phyloP scores from a whole-genome alignment of 83 land plant species.

The Thuja plicata region DNA sequence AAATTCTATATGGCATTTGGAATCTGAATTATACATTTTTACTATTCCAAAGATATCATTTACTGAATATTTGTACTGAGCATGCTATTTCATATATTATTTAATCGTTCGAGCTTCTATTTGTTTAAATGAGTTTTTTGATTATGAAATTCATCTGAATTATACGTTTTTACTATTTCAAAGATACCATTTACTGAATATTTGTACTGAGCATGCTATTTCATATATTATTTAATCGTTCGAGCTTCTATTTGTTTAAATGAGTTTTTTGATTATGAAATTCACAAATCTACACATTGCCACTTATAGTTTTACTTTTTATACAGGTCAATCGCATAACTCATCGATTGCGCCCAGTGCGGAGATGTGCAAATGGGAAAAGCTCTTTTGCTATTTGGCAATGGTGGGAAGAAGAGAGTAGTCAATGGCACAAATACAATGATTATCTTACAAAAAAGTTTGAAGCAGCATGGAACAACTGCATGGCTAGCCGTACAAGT shows the following conservation, averaged over 20 bases:
- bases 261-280: not conserved
- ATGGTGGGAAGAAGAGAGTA: conserved; percentile 12
- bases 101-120: not conserved
- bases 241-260: not conserved
- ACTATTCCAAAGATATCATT: not conserved
- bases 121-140: not conserved
- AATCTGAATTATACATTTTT: not conserved
- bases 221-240: not conserved
- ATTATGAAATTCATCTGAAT: not conserved
- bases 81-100: not conserved
- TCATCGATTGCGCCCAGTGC: not conserved
- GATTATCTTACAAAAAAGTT: conserved; percentile 1
- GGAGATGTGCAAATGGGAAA: not conserved
- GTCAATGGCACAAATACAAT: not conserved
- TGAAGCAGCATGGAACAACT: not conserved
- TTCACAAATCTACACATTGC: not conserved
- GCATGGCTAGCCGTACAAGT: not conserved
- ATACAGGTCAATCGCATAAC: conserved; percentile 3
- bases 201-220: not conserved
- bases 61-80: not conserved
- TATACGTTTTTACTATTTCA: not conserved
- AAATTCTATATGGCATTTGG: not conserved
- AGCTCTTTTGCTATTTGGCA: conserved; percentile 2
- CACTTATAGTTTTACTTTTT: not conserved
- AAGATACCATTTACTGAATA: not conserved